Base-by-base conservation (phyloP, 23 red algal species). In the Cyanidiococcus yangmingshanensis region DNA sequence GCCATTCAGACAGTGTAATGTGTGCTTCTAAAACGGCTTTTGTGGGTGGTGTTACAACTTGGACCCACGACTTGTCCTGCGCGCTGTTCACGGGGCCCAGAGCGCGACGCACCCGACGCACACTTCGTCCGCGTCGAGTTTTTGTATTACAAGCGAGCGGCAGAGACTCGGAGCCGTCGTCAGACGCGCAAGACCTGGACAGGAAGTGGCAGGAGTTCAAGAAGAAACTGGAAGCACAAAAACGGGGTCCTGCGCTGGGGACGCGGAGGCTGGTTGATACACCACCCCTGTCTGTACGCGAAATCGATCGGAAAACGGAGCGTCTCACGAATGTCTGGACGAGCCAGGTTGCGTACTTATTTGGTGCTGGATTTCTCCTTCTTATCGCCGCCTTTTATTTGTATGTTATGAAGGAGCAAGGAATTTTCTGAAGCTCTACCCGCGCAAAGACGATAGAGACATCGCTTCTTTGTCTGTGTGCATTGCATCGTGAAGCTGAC, bases 381-480 rank as follows among this genome's bases (percentile, higher is more conserved):
- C 3, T 30, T 3, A 30, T 71, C 12, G 63, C 63, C 3, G 21
- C n/a, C 27, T 71, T 71, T 30, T 71, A 71, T 29, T 71, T 71
- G 63, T 71, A 25, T 7, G 63, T 71, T 7, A 71, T 71, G 63
- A 71, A 71, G 63, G 63, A 71, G 32, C 63, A 71, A 29, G 63
- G 63, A 2, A 71, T 71, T 71, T 71, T 71, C 27, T 71, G 63
- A 71, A 54, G 12, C n/a, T n/a, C n/a, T n/a, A n/a, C n/a, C n/a
- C n/a, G n/a, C n/a, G n/a, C n/a, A n/a, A n/a, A n/a, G n/a, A n/a
- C n/a, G n/a, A n/a, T n/a, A n/a, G n/a, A n/a, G n/a, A n/a, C n/a
- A n/a, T n/a, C n/a, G n/a, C n/a, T n/a, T n/a, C n/a, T n/a, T n/a
- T n/a, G n/a, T n/a, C n/a, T n/a, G n/a, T n/a, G n/a, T n/a, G n/a